Conservation (phyloP, 495 filamentous ascomycete species). For the Amniculicola lignicola region DNA sequence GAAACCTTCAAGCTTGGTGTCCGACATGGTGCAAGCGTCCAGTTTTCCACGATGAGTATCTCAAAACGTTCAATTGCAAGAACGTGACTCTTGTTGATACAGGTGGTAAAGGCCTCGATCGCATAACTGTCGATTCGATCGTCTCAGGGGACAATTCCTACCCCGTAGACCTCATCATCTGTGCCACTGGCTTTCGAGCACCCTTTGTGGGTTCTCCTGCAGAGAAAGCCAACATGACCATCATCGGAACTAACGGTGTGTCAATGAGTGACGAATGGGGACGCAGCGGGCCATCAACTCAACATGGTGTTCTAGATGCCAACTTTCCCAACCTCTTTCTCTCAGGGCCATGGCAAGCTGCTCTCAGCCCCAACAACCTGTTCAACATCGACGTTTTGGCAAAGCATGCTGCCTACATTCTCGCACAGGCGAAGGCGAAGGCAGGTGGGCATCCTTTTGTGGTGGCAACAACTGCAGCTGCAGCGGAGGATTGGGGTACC, state of each 20-base stretch:
- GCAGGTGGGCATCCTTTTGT: slow-evolving; percentile 33
- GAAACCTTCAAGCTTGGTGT: slow-evolving; percentile 40
- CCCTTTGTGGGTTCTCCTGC: slow-evolving; percentile 39
- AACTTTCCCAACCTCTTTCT: slow-evolving; percentile 58
- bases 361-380: slow-evolving; percentile 43
- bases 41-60: slow-evolving; percentile 41
- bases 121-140: slow-evolving; percentile 42
- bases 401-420: slow-evolving; percentile 48
- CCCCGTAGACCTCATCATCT: slow-evolving; percentile 50
- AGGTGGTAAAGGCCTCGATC: slow-evolving; percentile 49
- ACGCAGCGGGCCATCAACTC: slow-evolving; percentile 38
- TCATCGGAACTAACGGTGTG: slow-evolving; percentile 45
- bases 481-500: slow-evolving; percentile 49
- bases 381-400: slow-evolving; percentile 44
- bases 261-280: slow-evolving; percentile 49
- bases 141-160: slow-evolving; percentile 44
- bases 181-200: slow-evolving; percentile 49
- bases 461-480: slow-evolving; percentile 46
- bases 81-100: slow-evolving; percentile 51
- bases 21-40: slow-evolving; percentile 42
- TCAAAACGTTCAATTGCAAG: slow-evolving; percentile 32
- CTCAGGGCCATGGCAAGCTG: slow-evolving; percentile 43
- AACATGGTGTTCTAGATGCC: slow-evolving; percentile 48
- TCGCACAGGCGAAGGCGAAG: slow-evolving; percentile 43
- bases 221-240: slow-evolving; percentile 41